A percentile compares a stretch with the other conserved stretches of the same genome.
Evolutionary conservation across 768 basidiomycete genomes (phyloP).

Genomic region (Nevesoporus exiguus): DNA sequence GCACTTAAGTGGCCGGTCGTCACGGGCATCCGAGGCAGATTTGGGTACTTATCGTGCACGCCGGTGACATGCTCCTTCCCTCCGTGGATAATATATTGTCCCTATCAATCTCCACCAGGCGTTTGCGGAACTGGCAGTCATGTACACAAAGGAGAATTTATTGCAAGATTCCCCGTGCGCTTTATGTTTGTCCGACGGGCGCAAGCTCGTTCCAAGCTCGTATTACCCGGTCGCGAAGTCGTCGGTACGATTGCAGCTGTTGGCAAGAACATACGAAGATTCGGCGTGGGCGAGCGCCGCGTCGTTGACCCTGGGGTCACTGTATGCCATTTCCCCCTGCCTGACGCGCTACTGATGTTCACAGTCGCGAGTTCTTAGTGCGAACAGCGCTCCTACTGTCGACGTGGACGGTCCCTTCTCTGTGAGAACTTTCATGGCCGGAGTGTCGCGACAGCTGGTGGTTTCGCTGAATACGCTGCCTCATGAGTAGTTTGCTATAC

Average conservation of each 20-base stretch:
- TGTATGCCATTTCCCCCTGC: slow-evolving; percentile 36
- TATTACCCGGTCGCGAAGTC: slow-evolving; percentile 57
- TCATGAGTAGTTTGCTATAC: slow-evolving; percentile 48
- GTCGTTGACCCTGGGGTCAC: slow-evolving; percentile 75
- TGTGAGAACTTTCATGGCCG: slow-evolving; percentile 80
- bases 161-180: slow-evolving; percentile 49
- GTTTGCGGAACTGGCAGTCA: slow-evolving; percentile 57
- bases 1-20: background rate
- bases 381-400: slow-evolving; percentile 80
- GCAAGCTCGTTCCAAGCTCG: background rate
- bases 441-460: slow-evolving; percentile 76
- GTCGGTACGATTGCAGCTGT: slow-evolving; percentile 67
- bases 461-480: slow-evolving; percentile 72
- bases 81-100: background rate
- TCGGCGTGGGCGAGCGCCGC: slow-evolving; percentile 70
- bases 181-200: background rate
- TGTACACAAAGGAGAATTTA: slow-evolving; percentile 59
- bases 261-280: slow-evolving; percentile 74
- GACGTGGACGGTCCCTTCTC: slow-evolving; percentile 68
- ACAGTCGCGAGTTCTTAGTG: slow-evolving; percentile 43
- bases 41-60: background rate
- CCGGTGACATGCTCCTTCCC: slow-evolving; percentile 33
- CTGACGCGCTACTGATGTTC: background rate
- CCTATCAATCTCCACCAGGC: slow-evolving; percentile 30
- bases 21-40: background rate